Conservation (phyloP, 164 flowering plant genomes). For the Kingdonia uniflora region DNA sequence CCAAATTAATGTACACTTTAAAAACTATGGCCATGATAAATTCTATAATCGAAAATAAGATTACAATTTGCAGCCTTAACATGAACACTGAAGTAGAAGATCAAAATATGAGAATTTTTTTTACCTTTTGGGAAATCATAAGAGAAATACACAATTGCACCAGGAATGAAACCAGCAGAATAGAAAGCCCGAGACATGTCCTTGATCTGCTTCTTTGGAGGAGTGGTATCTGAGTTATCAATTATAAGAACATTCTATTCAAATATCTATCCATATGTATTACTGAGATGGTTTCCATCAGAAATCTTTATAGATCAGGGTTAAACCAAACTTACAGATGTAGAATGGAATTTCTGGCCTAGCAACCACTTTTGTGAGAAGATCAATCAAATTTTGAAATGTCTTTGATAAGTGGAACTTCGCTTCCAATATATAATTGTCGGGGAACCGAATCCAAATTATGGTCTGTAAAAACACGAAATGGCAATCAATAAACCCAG, state of each 20-base stretch:
- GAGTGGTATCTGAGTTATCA: slow-evolving; percentile 67
- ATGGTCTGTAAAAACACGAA: slow-evolving; percentile 34
- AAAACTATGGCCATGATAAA: background rate
- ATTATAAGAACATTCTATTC: background rate
- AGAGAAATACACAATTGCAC: slow-evolving; percentile 85
- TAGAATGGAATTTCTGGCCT: slow-evolving; percentile 75
- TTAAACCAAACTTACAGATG: slow-evolving; percentile 66
- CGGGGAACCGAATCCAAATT: slow-evolving; percentile 88
- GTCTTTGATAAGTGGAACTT: slow-evolving; percentile 82
- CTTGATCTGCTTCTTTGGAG: slow-evolving; percentile 76
- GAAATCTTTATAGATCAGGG: background rate
- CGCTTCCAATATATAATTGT: slow-evolving; percentile 67
- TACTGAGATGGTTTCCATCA: background rate
- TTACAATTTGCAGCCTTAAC: background rate
- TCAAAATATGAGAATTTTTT: background rate
- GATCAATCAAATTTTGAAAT: slow-evolving; percentile 57
- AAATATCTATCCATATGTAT: background rate
- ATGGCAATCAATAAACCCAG: no score
- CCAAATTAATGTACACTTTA: background rate
- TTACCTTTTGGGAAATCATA: slow-evolving; percentile 69
- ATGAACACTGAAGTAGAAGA: background rate
- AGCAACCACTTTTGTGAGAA: slow-evolving; percentile 54
- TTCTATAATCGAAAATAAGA: no score
- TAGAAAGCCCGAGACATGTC: slow-evolving; percentile 67
- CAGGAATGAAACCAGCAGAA: slow-evolving; percentile 87